Percentiles rank a stretch among this genome's conserved stretches.
Conservation (phyloP, 2,329 filamentous ascomycete species). For the Fusarium fujikuroi region DNA sequence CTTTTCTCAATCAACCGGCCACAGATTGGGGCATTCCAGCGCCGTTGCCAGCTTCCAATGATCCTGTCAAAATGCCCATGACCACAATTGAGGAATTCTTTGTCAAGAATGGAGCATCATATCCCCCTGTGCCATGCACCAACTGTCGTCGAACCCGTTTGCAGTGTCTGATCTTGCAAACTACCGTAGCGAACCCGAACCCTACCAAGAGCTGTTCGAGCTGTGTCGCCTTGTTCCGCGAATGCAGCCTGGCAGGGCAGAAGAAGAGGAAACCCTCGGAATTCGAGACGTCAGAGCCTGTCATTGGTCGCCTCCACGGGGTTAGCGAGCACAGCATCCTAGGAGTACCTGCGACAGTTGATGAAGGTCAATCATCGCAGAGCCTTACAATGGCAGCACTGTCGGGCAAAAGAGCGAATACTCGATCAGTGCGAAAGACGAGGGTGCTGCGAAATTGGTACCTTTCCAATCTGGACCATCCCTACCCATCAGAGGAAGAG, state of each 20-base stretch:
- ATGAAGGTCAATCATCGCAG: conserved; percentile 10
- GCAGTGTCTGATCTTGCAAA: conserved; percentile 61
- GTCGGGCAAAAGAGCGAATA: conserved; percentile 49
- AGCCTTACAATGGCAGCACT: conserved; percentile 19
- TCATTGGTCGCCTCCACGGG: conserved; percentile 61
- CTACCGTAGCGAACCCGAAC: conserved; percentile 59
- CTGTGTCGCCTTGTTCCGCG: conserved; percentile 61
- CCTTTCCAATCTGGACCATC: conserved; percentile 55
- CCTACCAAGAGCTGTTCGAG: conserved; percentile 60
- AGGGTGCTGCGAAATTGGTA: conserved; percentile 60
- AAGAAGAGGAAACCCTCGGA: conserved; percentile 56
- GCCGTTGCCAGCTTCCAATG: background rate
- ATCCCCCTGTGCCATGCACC: conserved; percentile 55
- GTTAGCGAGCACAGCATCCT: conserved; percentile 53
- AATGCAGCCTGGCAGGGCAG: conserved; percentile 59
- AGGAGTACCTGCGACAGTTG: conserved; percentile 13
- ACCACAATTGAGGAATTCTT: conserved; percentile 52
- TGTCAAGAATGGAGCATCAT: conserved; percentile 54
- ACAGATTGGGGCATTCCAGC: conserved; percentile 21
- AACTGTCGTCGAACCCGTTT: conserved; percentile 57
- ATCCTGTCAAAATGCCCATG: conserved; percentile 8
- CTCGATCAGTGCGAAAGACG: conserved; percentile 58
- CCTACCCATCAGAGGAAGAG: conserved; percentile 60
- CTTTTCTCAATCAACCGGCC: conserved; percentile 34
- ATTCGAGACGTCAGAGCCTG: conserved; percentile 60